Evolutionary conservation across 208 protist species (phyloP).

Genomic region (Trichomonas vaginalis): DNA sequence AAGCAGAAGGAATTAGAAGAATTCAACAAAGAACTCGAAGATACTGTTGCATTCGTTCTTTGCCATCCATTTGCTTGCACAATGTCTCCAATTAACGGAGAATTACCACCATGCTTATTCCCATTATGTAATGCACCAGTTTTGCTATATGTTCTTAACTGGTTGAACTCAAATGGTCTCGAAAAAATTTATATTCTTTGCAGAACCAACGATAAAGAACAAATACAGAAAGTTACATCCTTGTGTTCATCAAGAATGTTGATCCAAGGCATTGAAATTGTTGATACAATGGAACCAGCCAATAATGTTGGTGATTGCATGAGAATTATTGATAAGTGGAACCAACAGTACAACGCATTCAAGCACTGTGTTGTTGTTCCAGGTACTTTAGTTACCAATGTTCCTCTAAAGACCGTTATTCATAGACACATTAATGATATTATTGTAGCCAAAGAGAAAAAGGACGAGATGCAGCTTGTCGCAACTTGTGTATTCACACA

Average conservation of each 20-base stretch:
- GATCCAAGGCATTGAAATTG: not conserved
- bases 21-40: not conserved
- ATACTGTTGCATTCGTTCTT: not conserved
- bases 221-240: not conserved
- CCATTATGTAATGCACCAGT: not conserved
- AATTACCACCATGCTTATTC: not conserved
- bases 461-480: not conserved
- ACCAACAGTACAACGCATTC: not conserved
- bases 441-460: not conserved
- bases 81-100: not conserved
- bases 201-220: not conserved
- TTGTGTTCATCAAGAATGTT: not conserved
- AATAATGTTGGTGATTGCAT: not conserved
- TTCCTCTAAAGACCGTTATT: not conserved
- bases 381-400: not conserved
- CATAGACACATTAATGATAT: not conserved
- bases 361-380: not conserved
- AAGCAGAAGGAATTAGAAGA: no score
- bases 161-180: not conserved
- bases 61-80: not conserved
- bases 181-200: slow-evolving; percentile 9
- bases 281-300: not conserved
- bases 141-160: not conserved
- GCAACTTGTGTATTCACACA: not conserved
- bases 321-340: not conserved